Evolutionary conservation across 768 basidiomycete genomes (phyloP).

Genomic region (Trichaptum fuscoviolaceum): DNA sequence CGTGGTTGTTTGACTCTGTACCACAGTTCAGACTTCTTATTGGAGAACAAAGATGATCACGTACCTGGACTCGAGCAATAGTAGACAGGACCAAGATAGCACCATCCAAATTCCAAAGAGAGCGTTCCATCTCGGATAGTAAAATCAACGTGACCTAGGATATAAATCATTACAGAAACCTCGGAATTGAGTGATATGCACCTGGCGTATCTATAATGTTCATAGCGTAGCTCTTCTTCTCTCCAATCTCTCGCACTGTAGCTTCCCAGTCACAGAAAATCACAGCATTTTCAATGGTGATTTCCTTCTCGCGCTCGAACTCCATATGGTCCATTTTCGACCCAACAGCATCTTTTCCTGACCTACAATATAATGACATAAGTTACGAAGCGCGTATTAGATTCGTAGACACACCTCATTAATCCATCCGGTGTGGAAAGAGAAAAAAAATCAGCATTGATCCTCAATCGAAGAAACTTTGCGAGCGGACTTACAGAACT

Average conservation of each 20-base stretch:
- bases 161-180: slow-evolving; percentile 4
- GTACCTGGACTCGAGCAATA: slow-evolving; percentile 90
- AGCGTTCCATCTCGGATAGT: slow-evolving; percentile 99
- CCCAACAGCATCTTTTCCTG: slow-evolving; percentile 92
- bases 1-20: slow-evolving; percentile 93
- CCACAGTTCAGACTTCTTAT: neutral
- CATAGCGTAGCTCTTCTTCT: slow-evolving; percentile 80
- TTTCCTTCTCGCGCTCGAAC: slow-evolving; percentile 96
- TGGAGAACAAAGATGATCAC: neutral
- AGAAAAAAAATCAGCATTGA: too few species aligned
- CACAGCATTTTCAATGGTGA: slow-evolving; percentile 97
- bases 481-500: too few species aligned
- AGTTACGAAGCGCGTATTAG: slow-evolving; percentile 7
- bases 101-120: slow-evolving; percentile 92
- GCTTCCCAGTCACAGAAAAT: slow-evolving; percentile 98
- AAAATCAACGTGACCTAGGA: slow-evolving; percentile 93
- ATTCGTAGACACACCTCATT: slow-evolving; percentile 68
- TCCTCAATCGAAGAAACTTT: too few species aligned
- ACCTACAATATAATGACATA: slow-evolving; percentile 43
- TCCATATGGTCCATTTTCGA: slow-evolving; percentile 99
- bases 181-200: slow-evolving; percentile 22
- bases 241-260: slow-evolving; percentile 50
- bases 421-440: slow-evolving; percentile 97
- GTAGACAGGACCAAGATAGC: slow-evolving; percentile 95
- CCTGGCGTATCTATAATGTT: slow-evolving; percentile 99